phyloP scores from a whole-genome alignment of 805 yeast species.

The Metschnikowia dekortorum region DNA sequence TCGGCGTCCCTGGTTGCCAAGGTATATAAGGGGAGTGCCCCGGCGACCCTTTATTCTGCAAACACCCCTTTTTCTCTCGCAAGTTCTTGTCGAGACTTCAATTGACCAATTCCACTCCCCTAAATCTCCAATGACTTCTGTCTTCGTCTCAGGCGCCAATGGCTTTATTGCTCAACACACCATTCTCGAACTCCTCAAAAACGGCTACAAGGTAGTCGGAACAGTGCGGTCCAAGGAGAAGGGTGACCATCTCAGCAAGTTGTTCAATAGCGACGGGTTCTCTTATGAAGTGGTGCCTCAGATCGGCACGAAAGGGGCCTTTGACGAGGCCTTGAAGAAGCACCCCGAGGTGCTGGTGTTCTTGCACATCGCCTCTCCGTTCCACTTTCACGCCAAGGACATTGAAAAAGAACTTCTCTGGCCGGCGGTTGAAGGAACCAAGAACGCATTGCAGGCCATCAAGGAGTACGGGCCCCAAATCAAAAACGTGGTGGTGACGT shows the following conservation, averaged over 20 bases:
- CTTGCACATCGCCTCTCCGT: constrained; percentile 61
- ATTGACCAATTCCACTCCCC: too few species aligned
- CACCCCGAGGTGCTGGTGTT: constrained; percentile 51
- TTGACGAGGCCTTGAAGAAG: constrained; percentile 40
- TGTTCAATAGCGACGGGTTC: constrained; percentile 31
- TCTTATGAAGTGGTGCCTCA: constrained; percentile 46
- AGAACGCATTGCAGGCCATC: constrained; percentile 11
- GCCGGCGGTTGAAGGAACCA: constrained; percentile 45
- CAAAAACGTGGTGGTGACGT: constrained; percentile 10
- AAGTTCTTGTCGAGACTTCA: too few species aligned
- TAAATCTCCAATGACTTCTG: constrained; percentile 5
- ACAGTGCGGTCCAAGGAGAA: constrained; percentile 23
- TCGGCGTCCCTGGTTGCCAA: too few species aligned
- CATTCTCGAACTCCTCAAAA: constrained; percentile 19
- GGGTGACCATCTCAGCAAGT: constrained; percentile 18
- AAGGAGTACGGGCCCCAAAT: constrained; percentile 8
- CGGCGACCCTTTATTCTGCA: too few species aligned
- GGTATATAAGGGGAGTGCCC: too few species aligned
- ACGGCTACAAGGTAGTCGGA: constrained; percentile 24
- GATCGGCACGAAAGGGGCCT: constrained; percentile 42
- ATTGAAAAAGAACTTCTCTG: constrained; percentile 47
- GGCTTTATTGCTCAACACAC: constrained; percentile 30
- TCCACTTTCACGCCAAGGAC: constrained; percentile 39
- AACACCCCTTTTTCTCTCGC: too few species aligned
- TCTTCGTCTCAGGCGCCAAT: constrained; percentile 31